Conservation (phyloP, 83 land plant species). For the Picea mariana region DNA sequence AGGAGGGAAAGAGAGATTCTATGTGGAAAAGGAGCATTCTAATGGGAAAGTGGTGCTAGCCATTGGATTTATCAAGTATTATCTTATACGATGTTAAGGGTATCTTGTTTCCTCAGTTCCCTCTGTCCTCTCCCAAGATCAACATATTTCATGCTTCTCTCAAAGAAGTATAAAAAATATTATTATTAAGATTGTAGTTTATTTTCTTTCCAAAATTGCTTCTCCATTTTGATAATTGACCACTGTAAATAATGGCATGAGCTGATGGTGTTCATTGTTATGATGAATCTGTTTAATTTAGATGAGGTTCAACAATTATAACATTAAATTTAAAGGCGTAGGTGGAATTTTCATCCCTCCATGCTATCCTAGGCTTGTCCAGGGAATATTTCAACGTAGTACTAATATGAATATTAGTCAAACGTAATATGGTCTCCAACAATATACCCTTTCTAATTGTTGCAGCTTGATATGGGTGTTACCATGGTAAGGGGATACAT, state of each 20-base stretch:
- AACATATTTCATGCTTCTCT: background rate
- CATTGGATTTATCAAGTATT: conserved; percentile 45
- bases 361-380: too few species aligned
- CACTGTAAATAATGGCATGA: too few species aligned
- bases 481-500: too few species aligned
- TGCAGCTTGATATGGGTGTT: too few species aligned
- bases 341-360: too few species aligned
- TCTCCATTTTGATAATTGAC: too few species aligned
- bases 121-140: background rate
- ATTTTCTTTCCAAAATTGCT: background rate
- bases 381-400: too few species aligned
- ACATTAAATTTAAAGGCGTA: background rate
- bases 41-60: conserved; percentile 42
- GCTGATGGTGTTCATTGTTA: too few species aligned
- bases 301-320: background rate
- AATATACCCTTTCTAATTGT: too few species aligned
- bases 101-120: conserved; percentile 21
- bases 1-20: conserved; percentile 25
- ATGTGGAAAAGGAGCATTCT: conserved; percentile 51
- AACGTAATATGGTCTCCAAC: too few species aligned
- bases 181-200: background rate
- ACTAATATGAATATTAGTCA: too few species aligned
- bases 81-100: conserved; percentile 40
- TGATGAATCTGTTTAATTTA: too few species aligned
- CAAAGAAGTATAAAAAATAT: background rate